Evolutionary conservation across 2,329 filamentous ascomycete species (phyloP), one percentile per base, ranked within the genome.

Genomic region (Penicillium hesseltinei): DNA sequence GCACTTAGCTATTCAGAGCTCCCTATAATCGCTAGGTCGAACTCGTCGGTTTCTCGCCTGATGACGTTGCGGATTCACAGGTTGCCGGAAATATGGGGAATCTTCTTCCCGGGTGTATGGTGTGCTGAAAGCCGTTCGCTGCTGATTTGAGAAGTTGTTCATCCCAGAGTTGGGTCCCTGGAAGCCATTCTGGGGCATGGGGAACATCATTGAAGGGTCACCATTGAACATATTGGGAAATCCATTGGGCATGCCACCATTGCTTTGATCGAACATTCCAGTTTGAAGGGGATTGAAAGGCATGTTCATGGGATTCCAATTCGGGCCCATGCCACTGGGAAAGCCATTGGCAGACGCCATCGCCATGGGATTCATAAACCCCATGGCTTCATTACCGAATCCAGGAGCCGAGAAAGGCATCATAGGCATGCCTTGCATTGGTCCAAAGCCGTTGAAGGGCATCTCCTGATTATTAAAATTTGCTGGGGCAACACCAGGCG

Each of bases 21-120:
- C 91, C 62, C 90, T 84, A 73, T 94, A 97, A 77, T 99, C 94
- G 72, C 91, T 94, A 11, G 92, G 92, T 54, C 94, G 84, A 54
- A 90, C 86, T 66, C 91, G 83, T 63, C 88, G 85, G 67, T 91
- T 88, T 67, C 89, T 85, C 69, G 92, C 91, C 74, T 92, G 88
- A 71, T 94, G 90, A 50, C 94, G 86, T 71, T 96, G 90, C 2
- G 92, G 93, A 71, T 99, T 99, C 61, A 97, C 90, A 0, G 94
- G 94, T 74, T 96, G 93, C 57, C 94, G 85, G 73, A 97, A 95
- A 77, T 99, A 99, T 7, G 94, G 90, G 59, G 92, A 91, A 57
- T 96, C 92, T 55, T 95, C 91, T 62, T 86, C 85, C 57, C 83
- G 87, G 2, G 82, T 82, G 58, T 80, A 77, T 13, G 81, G 80